Conservation (phyloP, 257 asterid genomes). For the Echites panduratus region DNA sequence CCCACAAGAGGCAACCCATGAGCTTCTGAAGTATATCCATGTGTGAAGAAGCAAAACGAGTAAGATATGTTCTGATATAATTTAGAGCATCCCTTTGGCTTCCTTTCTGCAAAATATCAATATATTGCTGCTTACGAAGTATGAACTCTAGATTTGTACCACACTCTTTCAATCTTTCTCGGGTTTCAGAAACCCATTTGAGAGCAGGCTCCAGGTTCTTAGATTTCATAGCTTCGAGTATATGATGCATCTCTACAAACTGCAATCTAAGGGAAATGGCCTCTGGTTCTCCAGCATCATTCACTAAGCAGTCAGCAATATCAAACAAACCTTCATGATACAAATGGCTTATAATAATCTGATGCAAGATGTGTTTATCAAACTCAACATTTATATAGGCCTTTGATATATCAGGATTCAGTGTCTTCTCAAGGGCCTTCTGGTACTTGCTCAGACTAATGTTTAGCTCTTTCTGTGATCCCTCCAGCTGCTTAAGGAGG, state of each 20-base stretch:
- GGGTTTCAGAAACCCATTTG: conserved; percentile 43
- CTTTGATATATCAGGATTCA: conserved; percentile 48
- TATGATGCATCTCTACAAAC: conserved; percentile 44
- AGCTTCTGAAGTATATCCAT: conserved; percentile 47
- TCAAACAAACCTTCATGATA: conserved; percentile 46
- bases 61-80: conserved; percentile 35
- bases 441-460: conserved; percentile 30
- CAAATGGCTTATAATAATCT: conserved; percentile 45
- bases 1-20: conserved; percentile 50
- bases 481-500: conserved; percentile 29
- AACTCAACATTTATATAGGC: conserved; percentile 41
- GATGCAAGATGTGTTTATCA: conserved; percentile 34
- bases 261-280: conserved; percentile 34
- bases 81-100: conserved; percentile 32
- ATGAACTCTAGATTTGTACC: conserved; percentile 42
- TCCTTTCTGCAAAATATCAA: conserved; percentile 35
- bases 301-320: conserved; percentile 37
- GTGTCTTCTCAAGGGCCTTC: conserved; percentile 35
- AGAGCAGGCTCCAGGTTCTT: conserved; percentile 50
- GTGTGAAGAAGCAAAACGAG: conserved; percentile 39
- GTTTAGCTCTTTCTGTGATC: conserved; percentile 33
- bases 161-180: conserved; percentile 26
- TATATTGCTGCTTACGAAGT: conserved; percentile 43
- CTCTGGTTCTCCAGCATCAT: conserved; percentile 52
- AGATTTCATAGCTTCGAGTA: conserved; percentile 37